These are phyloP conservation scores for Boletus edulis DNA, from an alignment of 768 basidiomycete species.

Conservation along the genomic window DNA sequence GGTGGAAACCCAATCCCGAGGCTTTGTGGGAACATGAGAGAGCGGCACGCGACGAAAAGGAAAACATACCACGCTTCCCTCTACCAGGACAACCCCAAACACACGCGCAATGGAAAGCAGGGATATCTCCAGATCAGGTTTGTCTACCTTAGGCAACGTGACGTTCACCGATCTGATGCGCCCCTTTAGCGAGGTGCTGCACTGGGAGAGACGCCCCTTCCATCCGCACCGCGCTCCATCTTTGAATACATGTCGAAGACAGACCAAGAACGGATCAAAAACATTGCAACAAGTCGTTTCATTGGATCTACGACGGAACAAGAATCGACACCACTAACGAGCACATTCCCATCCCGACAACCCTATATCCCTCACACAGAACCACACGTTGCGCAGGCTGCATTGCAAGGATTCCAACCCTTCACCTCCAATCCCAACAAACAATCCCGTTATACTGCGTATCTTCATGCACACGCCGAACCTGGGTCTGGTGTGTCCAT, in stretches of 20 bases:
- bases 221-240: conserved; percentile 72
- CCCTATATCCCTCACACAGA: conserved; percentile 60
- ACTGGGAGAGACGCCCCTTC: conserved; percentile 78
- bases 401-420: conserved; percentile 86
- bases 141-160: conserved; percentile 19
- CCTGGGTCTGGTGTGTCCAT: conserved; percentile 42
- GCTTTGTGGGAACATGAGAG: conserved; percentile 64
- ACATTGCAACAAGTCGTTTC: conserved; percentile 40
- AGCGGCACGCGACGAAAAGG: conserved; percentile 40
- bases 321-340: conserved; percentile 15
- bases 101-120: conserved; percentile 53
- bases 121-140: conserved; percentile 74
- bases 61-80: conserved; percentile 35
- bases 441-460: conserved; percentile 82
- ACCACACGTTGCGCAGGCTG: conserved; percentile 80
- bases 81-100: conserved; percentile 27
- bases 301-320: conserved; percentile 24
- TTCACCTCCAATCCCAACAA: conserved; percentile 75
- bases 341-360: conserved; percentile 22
- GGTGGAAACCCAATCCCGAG: conserved; percentile 83
- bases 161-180: conserved; percentile 3
- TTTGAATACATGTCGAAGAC: conserved; percentile 95
- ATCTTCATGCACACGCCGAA: conserved; percentile 72
- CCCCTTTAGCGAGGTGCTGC: conserved; percentile 69
- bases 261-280: conserved; percentile 81